Percentiles rank a stretch among this genome's conserved stretches.
phyloP scores from a whole-genome alignment of 768 basidiomycete species.

The Asterophora lycoperdoides region DNA sequence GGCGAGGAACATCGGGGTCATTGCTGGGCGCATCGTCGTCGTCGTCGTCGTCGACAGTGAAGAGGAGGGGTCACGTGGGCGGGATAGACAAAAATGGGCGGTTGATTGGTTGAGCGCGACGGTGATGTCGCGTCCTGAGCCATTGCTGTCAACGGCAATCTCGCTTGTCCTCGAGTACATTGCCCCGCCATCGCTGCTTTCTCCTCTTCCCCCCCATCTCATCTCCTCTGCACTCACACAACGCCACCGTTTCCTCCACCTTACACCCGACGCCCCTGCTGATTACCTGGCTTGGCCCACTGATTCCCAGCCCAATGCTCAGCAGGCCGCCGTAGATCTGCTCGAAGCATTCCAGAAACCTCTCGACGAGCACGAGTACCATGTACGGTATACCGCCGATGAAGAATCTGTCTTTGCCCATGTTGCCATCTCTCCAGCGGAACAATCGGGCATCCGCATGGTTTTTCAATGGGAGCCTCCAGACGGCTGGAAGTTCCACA shows the following conservation, averaged over 20 bases:
- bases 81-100: not conserved
- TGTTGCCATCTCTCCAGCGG: slow-evolving; percentile 39
- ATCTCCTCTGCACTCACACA: slow-evolving; percentile 56
- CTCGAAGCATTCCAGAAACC: slow-evolving; percentile 35
- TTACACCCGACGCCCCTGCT: slow-evolving; percentile 44
- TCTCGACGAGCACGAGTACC: slow-evolving; percentile 38
- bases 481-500: slow-evolving; percentile 66
- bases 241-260: slow-evolving; percentile 59
- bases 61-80: slow-evolving; percentile 13
- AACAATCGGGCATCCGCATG: slow-evolving; percentile 43
- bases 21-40: slow-evolving; percentile 14
- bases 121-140: not conserved
- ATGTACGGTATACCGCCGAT: slow-evolving; percentile 40
- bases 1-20: slow-evolving; percentile 27
- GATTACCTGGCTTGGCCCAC: slow-evolving; percentile 72
- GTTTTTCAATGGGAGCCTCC: slow-evolving; percentile 62
- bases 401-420: slow-evolving; percentile 54
- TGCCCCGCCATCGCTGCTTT: slow-evolving; percentile 43
- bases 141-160: slow-evolving; percentile 29
- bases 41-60: slow-evolving; percentile 11
- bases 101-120: not conserved
- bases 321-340: slow-evolving; percentile 33
- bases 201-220: slow-evolving; percentile 56
- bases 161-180: slow-evolving; percentile 55
- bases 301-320: slow-evolving; percentile 22